Percentiles rank a stretch among this genome's conserved stretches.
phyloP scores from a whole-genome alignment of 805 yeast genomes.

The Zygoascus bituminiphila region DNA sequence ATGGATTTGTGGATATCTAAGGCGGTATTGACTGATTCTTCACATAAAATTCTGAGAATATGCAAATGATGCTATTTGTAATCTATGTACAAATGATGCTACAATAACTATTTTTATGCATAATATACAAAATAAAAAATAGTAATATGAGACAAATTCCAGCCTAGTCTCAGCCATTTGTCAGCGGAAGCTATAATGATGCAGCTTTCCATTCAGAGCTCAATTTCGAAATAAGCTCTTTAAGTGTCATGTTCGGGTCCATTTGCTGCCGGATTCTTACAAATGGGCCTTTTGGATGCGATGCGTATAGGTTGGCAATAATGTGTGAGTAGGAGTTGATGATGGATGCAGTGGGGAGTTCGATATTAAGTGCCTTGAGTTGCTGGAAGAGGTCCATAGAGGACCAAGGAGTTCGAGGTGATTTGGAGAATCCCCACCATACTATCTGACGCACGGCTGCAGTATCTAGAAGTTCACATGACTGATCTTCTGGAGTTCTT shows the following conservation, averaged over 20 bases:
- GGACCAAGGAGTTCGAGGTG: slow-evolving; percentile 4
- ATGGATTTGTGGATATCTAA: too few species aligned
- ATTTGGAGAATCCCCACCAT: slow-evolving; percentile 3
- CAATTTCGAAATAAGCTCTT: background rate
- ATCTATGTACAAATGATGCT: too few species aligned
- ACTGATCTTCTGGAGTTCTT: background rate
- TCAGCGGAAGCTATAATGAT: background rate
- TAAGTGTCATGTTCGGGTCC: slow-evolving; percentile 1
- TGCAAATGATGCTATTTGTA: too few species aligned
- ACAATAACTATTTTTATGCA: too few species aligned
- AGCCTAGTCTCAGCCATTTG: too few species aligned
- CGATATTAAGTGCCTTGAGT: background rate
- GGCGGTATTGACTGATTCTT: too few species aligned
- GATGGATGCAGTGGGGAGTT: background rate
- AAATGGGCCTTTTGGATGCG: background rate
- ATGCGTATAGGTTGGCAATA: background rate
- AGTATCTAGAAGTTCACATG: background rate
- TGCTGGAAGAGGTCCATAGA: background rate
- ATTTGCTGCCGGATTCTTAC: background rate
- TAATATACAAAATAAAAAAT: too few species aligned
- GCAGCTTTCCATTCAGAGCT: background rate
- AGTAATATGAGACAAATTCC: too few species aligned
- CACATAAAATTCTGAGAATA: too few species aligned
- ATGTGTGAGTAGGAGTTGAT: background rate
- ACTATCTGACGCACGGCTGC: slow-evolving; percentile 1